Conservation (phyloP, 257 asterid species). For the Forsythia viridissima region DNA sequence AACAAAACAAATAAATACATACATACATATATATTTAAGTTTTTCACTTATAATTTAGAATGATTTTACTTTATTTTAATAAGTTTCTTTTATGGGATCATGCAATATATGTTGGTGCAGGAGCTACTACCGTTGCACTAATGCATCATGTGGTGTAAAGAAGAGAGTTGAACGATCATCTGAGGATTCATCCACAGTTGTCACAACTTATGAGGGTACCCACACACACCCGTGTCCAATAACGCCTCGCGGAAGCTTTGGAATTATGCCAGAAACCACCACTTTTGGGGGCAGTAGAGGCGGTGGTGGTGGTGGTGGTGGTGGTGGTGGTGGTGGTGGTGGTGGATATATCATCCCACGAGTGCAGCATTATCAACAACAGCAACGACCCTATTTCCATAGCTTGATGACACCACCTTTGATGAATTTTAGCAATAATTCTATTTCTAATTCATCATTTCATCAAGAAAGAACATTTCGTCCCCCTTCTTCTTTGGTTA, state of each 20-base stretch:
- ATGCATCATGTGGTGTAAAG: constrained; percentile 45
- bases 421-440: constrained; percentile 3
- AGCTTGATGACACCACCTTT: constrained; percentile 11
- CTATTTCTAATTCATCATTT: background rate
- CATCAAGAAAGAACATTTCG: constrained; percentile 40
- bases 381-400: constrained; percentile 21
- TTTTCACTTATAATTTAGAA: background rate
- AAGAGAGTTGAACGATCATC: constrained; percentile 53
- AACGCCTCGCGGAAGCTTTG: constrained; percentile 32
- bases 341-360: constrained; percentile 14
- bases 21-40: background rate
- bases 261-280: constrained; percentile 22
- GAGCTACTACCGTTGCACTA: constrained; percentile 56
- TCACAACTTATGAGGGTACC: constrained; percentile 46
- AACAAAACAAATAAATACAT: background rate
- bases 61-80: background rate
- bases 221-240: constrained; percentile 36
- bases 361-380: constrained; percentile 6
- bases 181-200: constrained; percentile 40
- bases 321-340: constrained; percentile 18
- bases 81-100: background rate
- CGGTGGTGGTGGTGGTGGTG: constrained; percentile 26
- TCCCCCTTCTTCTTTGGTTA: constrained; percentile 39
- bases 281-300: constrained; percentile 5
- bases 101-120: constrained; percentile 22